Percentiles rank a stretch among this genome's conserved stretches.
phyloP scores from a whole-genome alignment of 441 rosid species.

The Brassica balearica region DNA sequence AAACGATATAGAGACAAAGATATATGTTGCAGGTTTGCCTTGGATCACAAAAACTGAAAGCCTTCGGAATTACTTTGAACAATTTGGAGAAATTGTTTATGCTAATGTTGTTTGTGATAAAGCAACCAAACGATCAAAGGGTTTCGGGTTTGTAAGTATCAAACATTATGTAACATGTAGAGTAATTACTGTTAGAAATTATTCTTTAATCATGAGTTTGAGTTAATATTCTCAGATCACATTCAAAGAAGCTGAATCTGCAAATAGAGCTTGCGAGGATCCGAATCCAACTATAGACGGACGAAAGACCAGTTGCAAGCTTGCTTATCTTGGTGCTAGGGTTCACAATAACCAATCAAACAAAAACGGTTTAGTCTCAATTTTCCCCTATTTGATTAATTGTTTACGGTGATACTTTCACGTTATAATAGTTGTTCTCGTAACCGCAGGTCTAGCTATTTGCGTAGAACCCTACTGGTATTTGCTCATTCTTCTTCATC shows the following conservation, averaged over 20 bases:
- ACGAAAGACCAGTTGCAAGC: constrained; percentile 60
- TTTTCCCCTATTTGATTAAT: not conserved
- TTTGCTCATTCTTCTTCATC: constrained; percentile 8
- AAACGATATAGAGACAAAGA: constrained; percentile 44
- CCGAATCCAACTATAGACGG: constrained; percentile 58
- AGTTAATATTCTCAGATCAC: constrained; percentile 42
- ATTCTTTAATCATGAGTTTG: not conserved
- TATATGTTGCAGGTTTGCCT: constrained; percentile 64
- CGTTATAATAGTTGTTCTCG: not conserved
- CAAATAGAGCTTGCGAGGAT: constrained; percentile 49
- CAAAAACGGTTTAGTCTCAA: not conserved
- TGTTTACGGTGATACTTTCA: not conserved
- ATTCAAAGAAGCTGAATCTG: constrained; percentile 57
- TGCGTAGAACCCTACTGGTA: not conserved
- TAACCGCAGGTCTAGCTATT: constrained; percentile 3
- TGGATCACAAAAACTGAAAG: constrained; percentile 62
- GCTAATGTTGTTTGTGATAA: constrained; percentile 64
- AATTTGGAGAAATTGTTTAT: constrained; percentile 59
- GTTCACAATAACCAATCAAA: constrained; percentile 24
- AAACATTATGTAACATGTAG: not conserved
- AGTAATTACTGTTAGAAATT: not conserved
- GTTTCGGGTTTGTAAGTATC: constrained; percentile 64
- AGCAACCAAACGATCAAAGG: constrained; percentile 54
- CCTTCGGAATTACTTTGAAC: constrained; percentile 50
- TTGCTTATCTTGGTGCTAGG: constrained; percentile 52